Conservation (phyloP, 1,284 basidiomycete species). For the Microbotryomycetes sp. region DNA sequence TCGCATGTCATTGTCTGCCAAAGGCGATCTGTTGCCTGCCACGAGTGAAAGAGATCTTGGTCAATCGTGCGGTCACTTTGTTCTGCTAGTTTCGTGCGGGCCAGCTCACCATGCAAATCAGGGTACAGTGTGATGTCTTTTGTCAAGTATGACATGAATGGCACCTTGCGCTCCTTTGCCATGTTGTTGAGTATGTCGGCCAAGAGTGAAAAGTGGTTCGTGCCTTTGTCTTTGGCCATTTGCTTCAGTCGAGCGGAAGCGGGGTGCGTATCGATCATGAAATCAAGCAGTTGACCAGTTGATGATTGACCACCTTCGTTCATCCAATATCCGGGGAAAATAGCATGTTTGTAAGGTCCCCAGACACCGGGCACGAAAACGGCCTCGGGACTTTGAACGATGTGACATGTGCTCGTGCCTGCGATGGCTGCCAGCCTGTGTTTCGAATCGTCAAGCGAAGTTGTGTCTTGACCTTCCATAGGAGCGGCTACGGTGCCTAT, state of each 20-base stretch:
- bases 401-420: constrained; percentile 92
- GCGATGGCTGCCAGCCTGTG: constrained; percentile 86
- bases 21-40: constrained; percentile 85
- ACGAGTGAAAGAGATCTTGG: constrained; percentile 5
- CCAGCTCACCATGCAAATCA: constrained; percentile 56
- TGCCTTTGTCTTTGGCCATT: constrained; percentile 45
- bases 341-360: constrained; percentile 87
- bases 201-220: constrained; percentile 54
- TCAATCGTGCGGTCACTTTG: background rate
- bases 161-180: constrained; percentile 48
- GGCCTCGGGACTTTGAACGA: constrained; percentile 65
- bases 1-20: constrained; percentile 87
- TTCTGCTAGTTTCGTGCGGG: background rate
- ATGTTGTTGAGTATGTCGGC: constrained; percentile 67
- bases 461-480: constrained; percentile 49
- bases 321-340: constrained; percentile 91
- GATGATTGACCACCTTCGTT: constrained; percentile 98
- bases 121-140: constrained; percentile 91
- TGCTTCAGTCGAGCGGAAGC: constrained; percentile 67
- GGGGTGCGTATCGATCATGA: constrained; percentile 85
- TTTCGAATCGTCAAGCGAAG: constrained; percentile 61
- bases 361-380: constrained; percentile 89
- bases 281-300: constrained; percentile 81
- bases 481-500: constrained; percentile 88
- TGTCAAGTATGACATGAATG: constrained; percentile 61